Evolutionary conservation across 257 asterid genomes (phyloP).

Genomic region (Solanum stenotomum): DNA sequence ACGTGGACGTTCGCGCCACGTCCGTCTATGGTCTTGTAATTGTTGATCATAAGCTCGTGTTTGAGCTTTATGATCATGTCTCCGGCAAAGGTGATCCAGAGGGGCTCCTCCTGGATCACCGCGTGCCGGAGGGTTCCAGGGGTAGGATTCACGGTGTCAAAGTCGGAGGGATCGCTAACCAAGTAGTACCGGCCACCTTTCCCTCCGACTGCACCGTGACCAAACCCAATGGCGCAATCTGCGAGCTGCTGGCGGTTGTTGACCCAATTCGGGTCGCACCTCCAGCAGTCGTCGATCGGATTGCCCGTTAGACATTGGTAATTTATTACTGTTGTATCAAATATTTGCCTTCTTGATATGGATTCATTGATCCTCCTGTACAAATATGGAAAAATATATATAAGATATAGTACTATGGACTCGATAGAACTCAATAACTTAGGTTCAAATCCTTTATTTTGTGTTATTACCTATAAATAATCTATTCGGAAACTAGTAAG

Average conservation of each 20-base stretch:
- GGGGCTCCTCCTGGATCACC: constrained; percentile 17
- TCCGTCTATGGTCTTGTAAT: constrained; percentile 13
- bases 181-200: constrained; percentile 15
- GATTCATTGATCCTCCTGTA: constrained; percentile 13
- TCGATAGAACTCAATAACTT: background rate
- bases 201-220: constrained; percentile 14
- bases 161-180: constrained; percentile 15
- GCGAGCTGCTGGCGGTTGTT: constrained; percentile 19
- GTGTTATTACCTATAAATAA: background rate
- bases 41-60: constrained; percentile 12
- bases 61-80: constrained; percentile 13
- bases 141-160: constrained; percentile 11
- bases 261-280: constrained; percentile 14
- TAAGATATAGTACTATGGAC: too few species aligned
- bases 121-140: constrained; percentile 29
- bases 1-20: constrained; percentile 13
- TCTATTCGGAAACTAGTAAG: background rate
- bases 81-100: constrained; percentile 13
- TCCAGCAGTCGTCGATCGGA: constrained; percentile 27
- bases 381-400: too few species aligned
- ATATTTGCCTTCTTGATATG: constrained; percentile 2
- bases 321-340: background rate
- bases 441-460: background rate
- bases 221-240: constrained; percentile 21
- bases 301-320: constrained; percentile 18